A percentile compares a stretch with the other conserved stretches of the same genome.
These are phyloP conservation scores for Coelastrella sp. DNA, from an alignment of 139 green algal genomes.

Conservation along the genomic window DNA sequence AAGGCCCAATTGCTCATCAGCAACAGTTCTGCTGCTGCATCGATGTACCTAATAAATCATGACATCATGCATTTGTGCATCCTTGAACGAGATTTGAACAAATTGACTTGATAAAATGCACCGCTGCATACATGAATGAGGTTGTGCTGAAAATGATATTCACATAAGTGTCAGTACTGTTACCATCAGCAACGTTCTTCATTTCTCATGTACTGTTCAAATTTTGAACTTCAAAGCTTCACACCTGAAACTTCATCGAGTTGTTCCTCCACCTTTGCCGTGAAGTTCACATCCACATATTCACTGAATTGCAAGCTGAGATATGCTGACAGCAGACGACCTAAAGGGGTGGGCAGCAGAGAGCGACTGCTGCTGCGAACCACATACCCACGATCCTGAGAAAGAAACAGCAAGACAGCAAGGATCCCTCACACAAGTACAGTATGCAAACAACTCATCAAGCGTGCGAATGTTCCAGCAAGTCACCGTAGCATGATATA, in stretches of 20 bases:
- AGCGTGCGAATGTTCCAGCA: too few species aligned
- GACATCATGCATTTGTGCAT: too few species aligned
- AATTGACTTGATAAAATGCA: too few species aligned
- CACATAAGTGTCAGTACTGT: background rate
- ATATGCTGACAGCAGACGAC: constrained; percentile 82
- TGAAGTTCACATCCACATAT: constrained; percentile 91
- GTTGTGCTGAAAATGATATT: too few species aligned
- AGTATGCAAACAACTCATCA: too few species aligned
- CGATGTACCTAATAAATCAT: too few species aligned
- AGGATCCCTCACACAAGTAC: too few species aligned
- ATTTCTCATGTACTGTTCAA: background rate
- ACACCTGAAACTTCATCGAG: constrained; percentile 70
- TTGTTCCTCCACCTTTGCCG: constrained; percentile 67
- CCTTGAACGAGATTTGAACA: too few species aligned
- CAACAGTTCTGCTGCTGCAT: too few species aligned
- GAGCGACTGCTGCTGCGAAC: constrained; percentile 64
- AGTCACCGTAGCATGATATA: too few species aligned
- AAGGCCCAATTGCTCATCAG: too few species aligned
- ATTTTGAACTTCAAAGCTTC: background rate
- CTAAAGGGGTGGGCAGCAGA: constrained; percentile 71
- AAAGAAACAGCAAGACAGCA: background rate
- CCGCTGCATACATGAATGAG: too few species aligned
- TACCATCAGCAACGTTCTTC: background rate
- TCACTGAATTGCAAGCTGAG: constrained; percentile 78
- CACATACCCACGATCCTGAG: constrained; percentile 70